Evolutionary conservation across 192 early-diverging fungal genomes (phyloP).

Genomic region (Coemansia sp.): DNA sequence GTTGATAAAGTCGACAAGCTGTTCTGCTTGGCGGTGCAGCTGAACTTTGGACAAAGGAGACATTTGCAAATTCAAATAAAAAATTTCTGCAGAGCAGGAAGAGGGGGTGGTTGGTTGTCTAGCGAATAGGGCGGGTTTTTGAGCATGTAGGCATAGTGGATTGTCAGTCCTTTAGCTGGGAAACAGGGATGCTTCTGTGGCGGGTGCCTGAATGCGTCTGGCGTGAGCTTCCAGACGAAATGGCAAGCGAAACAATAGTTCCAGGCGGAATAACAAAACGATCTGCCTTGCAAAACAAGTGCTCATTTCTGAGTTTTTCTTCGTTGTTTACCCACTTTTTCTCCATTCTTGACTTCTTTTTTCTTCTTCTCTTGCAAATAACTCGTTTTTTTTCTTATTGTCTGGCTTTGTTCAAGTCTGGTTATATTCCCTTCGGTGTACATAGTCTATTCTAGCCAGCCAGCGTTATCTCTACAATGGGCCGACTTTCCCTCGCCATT

Average conservation of each 20-base stretch:
- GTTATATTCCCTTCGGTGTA: neutral
- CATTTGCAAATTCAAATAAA: slow-evolving; percentile 1
- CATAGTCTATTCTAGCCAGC: neutral
- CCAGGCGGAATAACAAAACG: neutral
- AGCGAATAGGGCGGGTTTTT: no score
- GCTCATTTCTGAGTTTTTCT: neutral
- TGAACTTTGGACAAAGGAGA: slow-evolving; percentile 33
- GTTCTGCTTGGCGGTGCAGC: slow-evolving; percentile 52
- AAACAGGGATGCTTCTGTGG: neutral
- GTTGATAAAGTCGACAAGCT: slow-evolving; percentile 86
- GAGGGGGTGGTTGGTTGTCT: no score
- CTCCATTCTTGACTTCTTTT: slow-evolving; percentile 11
- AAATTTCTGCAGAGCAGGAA: no score
- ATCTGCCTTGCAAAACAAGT: neutral
- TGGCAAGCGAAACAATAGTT: neutral
- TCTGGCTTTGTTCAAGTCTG: neutral
- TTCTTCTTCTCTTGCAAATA: neutral
- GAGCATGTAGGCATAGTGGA: no score
- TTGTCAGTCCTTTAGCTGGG: no score
- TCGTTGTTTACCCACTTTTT: slow-evolving; percentile 3
- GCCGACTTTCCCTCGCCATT: slow-evolving; percentile 43
- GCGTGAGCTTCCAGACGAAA: neutral
- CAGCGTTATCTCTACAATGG: slow-evolving; percentile 18
- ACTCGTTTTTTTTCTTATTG: neutral
- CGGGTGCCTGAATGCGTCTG: neutral